Conservation (phyloP, 176 grass and related monocot species). For the Oryza glumipatula region DNA sequence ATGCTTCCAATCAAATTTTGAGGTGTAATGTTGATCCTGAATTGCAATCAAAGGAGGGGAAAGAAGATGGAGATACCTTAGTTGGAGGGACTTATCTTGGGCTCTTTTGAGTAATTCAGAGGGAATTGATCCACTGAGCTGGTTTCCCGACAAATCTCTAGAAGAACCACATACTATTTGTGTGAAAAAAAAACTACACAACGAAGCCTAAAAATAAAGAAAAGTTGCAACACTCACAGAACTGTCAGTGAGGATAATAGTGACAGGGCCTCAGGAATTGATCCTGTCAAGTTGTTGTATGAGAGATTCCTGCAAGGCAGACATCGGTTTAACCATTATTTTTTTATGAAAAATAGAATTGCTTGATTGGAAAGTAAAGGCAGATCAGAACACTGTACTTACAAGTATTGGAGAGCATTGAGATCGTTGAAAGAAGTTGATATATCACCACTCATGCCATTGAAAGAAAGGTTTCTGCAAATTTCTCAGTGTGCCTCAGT, state of each 20-base stretch:
- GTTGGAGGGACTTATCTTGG: conserved; percentile 37
- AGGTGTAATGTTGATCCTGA: background rate
- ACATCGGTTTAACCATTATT: background rate
- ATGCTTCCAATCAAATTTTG: background rate
- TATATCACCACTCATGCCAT: conserved; percentile 44
- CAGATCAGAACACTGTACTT: conserved; percentile 17
- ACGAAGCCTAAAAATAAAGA: background rate
- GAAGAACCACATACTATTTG: background rate
- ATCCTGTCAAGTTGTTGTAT: conserved; percentile 54
- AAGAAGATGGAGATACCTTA: background rate
- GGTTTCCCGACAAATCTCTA: conserved; percentile 56
- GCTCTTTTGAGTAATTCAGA: conserved; percentile 38
- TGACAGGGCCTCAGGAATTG: conserved; percentile 52
- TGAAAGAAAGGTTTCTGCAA: conserved; percentile 48
- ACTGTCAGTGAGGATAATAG: conserved; percentile 39
- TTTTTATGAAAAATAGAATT: background rate
- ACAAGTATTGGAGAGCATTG: conserved; percentile 49
- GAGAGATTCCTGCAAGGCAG: conserved; percentile 55
- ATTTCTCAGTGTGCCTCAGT: background rate
- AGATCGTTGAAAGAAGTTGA: conserved; percentile 50
- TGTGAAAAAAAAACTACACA: background rate
- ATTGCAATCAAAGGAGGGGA: background rate
- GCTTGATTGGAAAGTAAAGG: background rate
- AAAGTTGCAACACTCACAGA: conserved; percentile 51
- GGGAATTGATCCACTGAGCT: conserved; percentile 46